These are phyloP conservation scores for Pleurotus pulmonarius DNA, from an alignment of 768 basidiomycete genomes.

Conservation along the genomic window DNA sequence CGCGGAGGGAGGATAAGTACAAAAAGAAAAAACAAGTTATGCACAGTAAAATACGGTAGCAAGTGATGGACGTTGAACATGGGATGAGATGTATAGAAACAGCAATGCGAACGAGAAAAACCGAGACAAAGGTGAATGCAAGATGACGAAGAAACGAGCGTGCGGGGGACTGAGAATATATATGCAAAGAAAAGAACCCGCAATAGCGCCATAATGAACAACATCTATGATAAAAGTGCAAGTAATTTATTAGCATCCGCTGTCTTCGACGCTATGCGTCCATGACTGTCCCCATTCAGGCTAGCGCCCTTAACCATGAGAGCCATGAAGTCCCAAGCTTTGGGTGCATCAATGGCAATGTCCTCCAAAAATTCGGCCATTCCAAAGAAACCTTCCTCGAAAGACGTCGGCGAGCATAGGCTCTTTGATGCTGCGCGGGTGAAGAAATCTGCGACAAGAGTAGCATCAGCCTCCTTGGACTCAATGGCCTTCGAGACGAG, in stretches of 20 bases:
- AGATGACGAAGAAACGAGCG: background rate
- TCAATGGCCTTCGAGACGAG: conserved; percentile 74
- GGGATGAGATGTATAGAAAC: background rate
- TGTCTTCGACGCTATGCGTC: conserved; percentile 59
- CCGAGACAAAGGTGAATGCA: background rate
- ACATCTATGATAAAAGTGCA: conserved; percentile 49
- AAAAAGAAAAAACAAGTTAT: background rate
- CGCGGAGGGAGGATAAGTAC: background rate
- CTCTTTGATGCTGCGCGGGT: conserved; percentile 54
- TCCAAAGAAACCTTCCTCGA: conserved; percentile 72
- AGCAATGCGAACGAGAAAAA: conserved; percentile 3
- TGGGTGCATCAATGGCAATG: conserved; percentile 86
- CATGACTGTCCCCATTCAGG: conserved; percentile 57
- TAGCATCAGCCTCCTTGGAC: conserved; percentile 76
- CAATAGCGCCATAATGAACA: conserved; percentile 18
- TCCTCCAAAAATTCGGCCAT: conserved; percentile 82
- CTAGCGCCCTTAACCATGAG: conserved; percentile 69
- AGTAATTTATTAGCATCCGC: conserved; percentile 58
- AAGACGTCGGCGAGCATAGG: conserved; percentile 51
- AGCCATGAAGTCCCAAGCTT: conserved; percentile 74
- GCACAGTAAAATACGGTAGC: conserved; percentile 5
- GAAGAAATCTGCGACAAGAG: conserved; percentile 77
- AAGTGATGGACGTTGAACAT: background rate
- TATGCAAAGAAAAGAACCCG: conserved; percentile 23
- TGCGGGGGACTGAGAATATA: conserved; percentile 13